Conservation (phyloP, 306 rosid species). For the Inga laurina region DNA sequence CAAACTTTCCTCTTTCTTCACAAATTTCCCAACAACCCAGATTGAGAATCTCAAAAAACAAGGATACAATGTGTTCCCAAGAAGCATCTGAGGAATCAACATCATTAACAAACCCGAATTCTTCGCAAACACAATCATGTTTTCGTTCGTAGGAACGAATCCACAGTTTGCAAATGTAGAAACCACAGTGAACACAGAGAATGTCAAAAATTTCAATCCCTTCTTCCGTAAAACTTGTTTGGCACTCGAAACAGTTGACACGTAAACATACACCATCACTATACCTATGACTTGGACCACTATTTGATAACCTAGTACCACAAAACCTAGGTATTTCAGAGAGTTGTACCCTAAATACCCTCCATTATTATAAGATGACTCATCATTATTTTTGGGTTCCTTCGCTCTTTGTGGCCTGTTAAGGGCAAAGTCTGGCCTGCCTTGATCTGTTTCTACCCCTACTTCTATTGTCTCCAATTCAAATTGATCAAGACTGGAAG, state of each 20-base stretch:
- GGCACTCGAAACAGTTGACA: slow-evolving; percentile 38
- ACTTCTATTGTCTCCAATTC: slow-evolving; percentile 3
- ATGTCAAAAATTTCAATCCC: slow-evolving; percentile 37
- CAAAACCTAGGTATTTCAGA: slow-evolving; percentile 40
- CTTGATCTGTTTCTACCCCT: too few species aligned
- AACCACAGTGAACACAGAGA: slow-evolving; percentile 52
- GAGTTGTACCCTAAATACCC: slow-evolving; percentile 31
- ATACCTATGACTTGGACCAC: slow-evolving; percentile 39
- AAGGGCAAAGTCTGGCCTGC: fast-evolving
- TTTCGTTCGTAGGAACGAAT: slow-evolving; percentile 74
- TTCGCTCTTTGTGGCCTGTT: neutral
- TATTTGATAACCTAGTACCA: slow-evolving; percentile 45
- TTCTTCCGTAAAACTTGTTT: slow-evolving; percentile 35
- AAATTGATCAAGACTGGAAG: neutral
- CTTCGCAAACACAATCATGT: slow-evolving; percentile 54
- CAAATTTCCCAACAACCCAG: slow-evolving; percentile 44
- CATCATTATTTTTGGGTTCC: neutral
- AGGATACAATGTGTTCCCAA: slow-evolving; percentile 70
- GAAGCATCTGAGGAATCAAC: slow-evolving; percentile 49
- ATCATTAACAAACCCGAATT: slow-evolving; percentile 57
- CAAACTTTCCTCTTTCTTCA: slow-evolving; percentile 32
- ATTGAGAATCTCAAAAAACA: slow-evolving; percentile 40
- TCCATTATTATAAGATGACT: neutral
- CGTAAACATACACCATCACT: slow-evolving; percentile 35
- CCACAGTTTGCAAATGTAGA: slow-evolving; percentile 74